A percentile compares a stretch with the other conserved stretches of the same genome.
phyloP scores from a whole-genome alignment of 164 flowering plant genomes.

The Annona cherimola region DNA sequence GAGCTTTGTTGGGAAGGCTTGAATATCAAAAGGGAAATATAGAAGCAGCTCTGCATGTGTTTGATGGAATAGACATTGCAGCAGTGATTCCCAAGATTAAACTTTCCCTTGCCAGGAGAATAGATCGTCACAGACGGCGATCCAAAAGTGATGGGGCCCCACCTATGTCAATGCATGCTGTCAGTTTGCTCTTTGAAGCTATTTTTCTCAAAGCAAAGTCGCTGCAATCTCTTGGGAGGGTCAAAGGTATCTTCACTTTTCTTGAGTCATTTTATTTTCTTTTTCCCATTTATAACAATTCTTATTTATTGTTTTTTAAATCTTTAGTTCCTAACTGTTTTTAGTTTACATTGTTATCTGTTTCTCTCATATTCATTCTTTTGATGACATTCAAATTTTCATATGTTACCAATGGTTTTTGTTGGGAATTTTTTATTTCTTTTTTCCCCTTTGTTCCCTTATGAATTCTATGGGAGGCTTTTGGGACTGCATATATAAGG shows the following conservation, averaged over 20 bases:
- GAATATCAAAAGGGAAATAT: conserved; percentile 85
- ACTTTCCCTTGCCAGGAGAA: conserved; percentile 47
- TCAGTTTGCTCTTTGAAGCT: conserved; percentile 83
- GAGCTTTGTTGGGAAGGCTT: conserved; percentile 85
- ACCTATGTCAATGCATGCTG: conserved; percentile 80
- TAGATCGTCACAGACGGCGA: conserved; percentile 45
- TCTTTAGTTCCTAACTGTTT: not conserved
- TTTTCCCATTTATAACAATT: not conserved
- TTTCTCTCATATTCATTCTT: no score
- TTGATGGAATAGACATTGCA: conserved; percentile 87
- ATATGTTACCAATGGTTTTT: not conserved
- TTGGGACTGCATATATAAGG: no score
- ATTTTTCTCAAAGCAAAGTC: conserved; percentile 82
- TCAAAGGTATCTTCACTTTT: conserved; percentile 40
- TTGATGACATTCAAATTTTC: not conserved
- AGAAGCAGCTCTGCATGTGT: conserved; percentile 86
- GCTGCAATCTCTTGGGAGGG: conserved; percentile 62
- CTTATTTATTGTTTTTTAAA: not conserved
- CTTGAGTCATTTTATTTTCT: not conserved
- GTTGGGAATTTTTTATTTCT: no score
- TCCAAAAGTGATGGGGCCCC: conserved; percentile 52
- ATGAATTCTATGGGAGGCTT: no score
- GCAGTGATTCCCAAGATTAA: conserved; percentile 65
- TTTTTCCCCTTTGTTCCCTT: no score
- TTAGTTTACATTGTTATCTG: no score